Base-by-base conservation (phyloP, 75 land plant genomes). In the Sequoiadendron giganteum region DNA sequence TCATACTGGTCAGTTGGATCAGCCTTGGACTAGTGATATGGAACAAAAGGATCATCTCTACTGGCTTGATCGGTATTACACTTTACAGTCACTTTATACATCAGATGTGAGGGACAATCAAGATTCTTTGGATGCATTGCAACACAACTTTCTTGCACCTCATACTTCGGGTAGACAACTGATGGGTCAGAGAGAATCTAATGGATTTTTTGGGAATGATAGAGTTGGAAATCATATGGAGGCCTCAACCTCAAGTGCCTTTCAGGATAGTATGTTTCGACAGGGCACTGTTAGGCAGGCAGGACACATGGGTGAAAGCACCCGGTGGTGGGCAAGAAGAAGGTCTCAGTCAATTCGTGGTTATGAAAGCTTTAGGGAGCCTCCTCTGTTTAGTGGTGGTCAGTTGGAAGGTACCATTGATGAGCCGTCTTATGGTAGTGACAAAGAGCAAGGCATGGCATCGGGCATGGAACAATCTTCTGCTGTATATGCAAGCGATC, bases 301-400 rank as follows among this genome's bases (percentile, higher is more conserved):
- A 10, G 86, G 39, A 14, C 58, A 75, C 2, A 78, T 49, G 21
- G 79, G 43, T 10, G 91, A 88, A 88, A 93, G 92, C 91, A 52
- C 55, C 91, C 49, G 92, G 47, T 95, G 98, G 98, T 95, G 96
- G 96, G 93, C 88, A 34, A 89, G 97, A 61, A 88, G 40, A 32
- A 78, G 77, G 2, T 76, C 77, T 28, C 85, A 70, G 28, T 86
- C 90, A 32, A n/a, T 81, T 16, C 87, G 28, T 13, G 90, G 88
- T 1, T 87, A 89, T 16, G 90, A 94, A n/a, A 97, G 99, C 90
- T 94, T 97, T 77, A 86, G 95, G 43, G 97, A 97, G 87, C 99
- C 99, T 65, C 97, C 99, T 82, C 52, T 10, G 48, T 82, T 82
- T 13, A 45, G 30, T 82, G 84, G 52, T 11, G n/a, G 84, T 47